phyloP scores from a whole-genome alignment of 2,329 filamentous ascomycete genomes.

The Sordariomycetes sp. region DNA sequence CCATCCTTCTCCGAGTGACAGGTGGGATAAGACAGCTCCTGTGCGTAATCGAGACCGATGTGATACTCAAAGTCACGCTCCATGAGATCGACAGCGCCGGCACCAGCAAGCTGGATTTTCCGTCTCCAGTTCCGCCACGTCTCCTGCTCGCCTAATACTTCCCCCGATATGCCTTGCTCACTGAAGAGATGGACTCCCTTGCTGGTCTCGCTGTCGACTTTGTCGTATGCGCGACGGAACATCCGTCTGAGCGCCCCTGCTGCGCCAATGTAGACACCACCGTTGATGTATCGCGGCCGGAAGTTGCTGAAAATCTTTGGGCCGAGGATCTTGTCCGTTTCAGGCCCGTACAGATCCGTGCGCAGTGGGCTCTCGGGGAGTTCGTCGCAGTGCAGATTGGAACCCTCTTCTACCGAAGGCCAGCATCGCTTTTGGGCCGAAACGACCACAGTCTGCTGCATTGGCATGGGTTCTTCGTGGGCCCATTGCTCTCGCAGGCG shows the following conservation, averaged over 20 bases:
- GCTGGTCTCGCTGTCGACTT: conserved; percentile 10
- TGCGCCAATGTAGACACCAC: conserved; percentile 18
- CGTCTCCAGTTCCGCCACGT: conserved; percentile 20
- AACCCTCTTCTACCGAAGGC: conserved; percentile 8
- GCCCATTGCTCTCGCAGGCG: conserved; percentile 9
- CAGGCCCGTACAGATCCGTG: conserved; percentile 12
- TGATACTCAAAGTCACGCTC: conserved; percentile 13
- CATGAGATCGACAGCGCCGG: background rate
- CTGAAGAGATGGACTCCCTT: conserved; percentile 10
- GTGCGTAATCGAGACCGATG: conserved; percentile 16
- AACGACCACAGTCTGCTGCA: conserved; percentile 13
- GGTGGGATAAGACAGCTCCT: conserved; percentile 12
- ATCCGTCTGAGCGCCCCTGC: conserved; percentile 15
- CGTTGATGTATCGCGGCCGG: conserved; percentile 19
- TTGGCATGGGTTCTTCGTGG: conserved; percentile 6
- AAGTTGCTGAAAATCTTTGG: conserved; percentile 5
- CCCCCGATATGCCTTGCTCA: conserved; percentile 20
- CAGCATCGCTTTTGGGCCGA: conserved; percentile 14
- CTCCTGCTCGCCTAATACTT: conserved; percentile 18
- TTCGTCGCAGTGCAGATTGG: conserved; percentile 12
- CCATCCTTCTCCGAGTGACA: conserved; percentile 13
- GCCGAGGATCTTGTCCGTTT: conserved; percentile 8
- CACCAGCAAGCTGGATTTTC: background rate
- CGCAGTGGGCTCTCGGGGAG: conserved; percentile 13
- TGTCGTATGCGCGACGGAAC: conserved; percentile 14